Conservation (phyloP, 768 basidiomycete genomes). For the Kwoniella dejecticola region DNA sequence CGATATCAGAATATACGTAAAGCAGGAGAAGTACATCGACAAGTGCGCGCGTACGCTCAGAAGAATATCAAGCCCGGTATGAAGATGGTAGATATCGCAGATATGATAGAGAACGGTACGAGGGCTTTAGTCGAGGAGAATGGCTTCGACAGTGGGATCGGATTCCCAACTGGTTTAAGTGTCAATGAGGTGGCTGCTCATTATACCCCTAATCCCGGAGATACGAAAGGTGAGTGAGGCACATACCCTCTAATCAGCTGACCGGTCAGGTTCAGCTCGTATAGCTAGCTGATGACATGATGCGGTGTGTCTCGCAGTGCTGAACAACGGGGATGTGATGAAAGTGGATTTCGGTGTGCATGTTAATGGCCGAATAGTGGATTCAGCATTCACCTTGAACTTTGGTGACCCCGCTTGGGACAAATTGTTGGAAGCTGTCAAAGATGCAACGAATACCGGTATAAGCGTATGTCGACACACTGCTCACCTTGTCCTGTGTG, state of each 20-base stretch:
- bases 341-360: conserved; percentile 99
- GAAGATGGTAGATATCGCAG: conserved; percentile 89
- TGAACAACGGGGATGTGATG: conserved; percentile 80
- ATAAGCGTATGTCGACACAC: conserved; percentile 68
- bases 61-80: conserved; percentile 87
- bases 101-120: conserved; percentile 88
- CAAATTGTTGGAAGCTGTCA: conserved; percentile 83
- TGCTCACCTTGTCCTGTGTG: no score
- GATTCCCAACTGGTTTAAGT: conserved; percentile 94
- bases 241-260: no score
- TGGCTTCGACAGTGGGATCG: conserved; percentile 72
- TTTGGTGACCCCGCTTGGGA: conserved; percentile 92
- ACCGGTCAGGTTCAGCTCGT: not conserved
- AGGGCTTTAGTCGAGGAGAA: conserved; percentile 89
- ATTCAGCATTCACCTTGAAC: conserved; percentile 90
- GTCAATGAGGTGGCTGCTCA: conserved; percentile 95
- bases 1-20: conserved; percentile 88
- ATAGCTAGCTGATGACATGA: conserved; percentile 8
- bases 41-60: conserved; percentile 79
- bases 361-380: conserved; percentile 89
- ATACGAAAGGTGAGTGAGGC: conserved; percentile 74
- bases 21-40: conserved; percentile 93
- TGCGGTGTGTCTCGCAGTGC: conserved; percentile 60
- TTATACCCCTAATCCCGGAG: conserved; percentile 92
- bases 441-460: conserved; percentile 91